These are phyloP conservation scores for Phytophthora cryptogea DNA, from an alignment of 352 stramenopile genomes.

Conservation along the genomic window DNA sequence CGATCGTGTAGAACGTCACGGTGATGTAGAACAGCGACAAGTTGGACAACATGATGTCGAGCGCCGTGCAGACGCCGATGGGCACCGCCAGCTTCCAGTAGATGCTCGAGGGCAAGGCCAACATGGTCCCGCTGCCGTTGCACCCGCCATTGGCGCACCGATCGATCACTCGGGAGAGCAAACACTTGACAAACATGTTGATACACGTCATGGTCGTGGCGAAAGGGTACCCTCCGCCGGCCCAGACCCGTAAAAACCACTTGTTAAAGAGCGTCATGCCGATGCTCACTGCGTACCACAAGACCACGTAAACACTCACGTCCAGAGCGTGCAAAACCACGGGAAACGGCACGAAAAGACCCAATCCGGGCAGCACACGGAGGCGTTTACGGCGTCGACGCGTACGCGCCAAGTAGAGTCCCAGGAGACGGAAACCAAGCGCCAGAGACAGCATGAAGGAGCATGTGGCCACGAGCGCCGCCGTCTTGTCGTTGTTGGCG, in stretches of 20 bases:
- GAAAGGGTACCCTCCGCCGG: conserved; percentile 71
- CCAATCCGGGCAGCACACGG: conserved; percentile 15
- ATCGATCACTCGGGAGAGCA: conserved; percentile 61
- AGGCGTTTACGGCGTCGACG: conserved; percentile 29
- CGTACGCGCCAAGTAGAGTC: conserved; percentile 38
- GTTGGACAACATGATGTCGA: conserved; percentile 87
- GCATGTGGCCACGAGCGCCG: conserved; percentile 56
- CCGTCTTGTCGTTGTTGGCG: conserved; percentile 53
- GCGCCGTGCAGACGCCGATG: conserved; percentile 78
- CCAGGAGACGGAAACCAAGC: conserved; percentile 45
- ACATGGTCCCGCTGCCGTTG: conserved; percentile 35
- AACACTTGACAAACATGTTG: conserved; percentile 82
- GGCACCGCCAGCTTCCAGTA: conserved; percentile 79
- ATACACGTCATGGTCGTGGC: conserved; percentile 79
- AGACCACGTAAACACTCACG: conserved; percentile 71
- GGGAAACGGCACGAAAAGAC: conserved; percentile 26
- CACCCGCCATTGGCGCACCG: conserved; percentile 38
- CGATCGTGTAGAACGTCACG: conserved; percentile 87
- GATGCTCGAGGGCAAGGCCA: conserved; percentile 33
- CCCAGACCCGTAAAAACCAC: conserved; percentile 80
- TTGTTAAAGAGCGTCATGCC: conserved; percentile 89
- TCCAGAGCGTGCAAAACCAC: conserved; percentile 60
- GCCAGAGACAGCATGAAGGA: conserved; percentile 65
- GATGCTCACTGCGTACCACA: conserved; percentile 87
- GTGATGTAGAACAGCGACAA: conserved; percentile 87